Evolutionary conservation across 164 flowering plant genomes (phyloP).

Genomic region (Warburgia ugandensis): DNA sequence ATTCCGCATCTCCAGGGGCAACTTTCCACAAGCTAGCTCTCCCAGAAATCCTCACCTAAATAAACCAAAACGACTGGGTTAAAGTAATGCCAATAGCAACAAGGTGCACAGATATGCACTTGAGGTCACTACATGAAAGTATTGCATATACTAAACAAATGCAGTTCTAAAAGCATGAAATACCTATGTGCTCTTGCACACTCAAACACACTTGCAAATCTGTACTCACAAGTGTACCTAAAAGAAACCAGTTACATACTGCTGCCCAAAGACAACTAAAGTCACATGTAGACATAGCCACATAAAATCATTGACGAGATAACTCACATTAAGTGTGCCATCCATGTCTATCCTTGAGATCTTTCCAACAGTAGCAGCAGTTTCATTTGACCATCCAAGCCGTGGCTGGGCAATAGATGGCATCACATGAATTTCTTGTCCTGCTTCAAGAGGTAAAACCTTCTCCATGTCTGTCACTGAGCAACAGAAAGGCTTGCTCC

Average conservation of each 20-base stretch:
- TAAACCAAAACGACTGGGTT: not conserved
- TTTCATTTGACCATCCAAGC: constrained; percentile 96
- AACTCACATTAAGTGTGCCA: constrained; percentile 86
- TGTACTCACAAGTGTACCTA: no score
- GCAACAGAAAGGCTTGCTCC: constrained; percentile 87
- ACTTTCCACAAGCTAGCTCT: constrained; percentile 81
- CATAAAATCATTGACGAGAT: not conserved
- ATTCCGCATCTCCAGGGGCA: constrained; percentile 94
- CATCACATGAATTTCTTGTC: constrained; percentile 80
- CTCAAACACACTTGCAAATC: no score
- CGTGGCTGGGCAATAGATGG: constrained; percentile 80
- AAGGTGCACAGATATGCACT: not conserved
- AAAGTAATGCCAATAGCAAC: not conserved
- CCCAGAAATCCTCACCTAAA: constrained; percentile 72
- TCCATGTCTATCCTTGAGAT: constrained; percentile 91
- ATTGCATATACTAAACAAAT: no score
- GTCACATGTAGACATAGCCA: not conserved
- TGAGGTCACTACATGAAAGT: no score
- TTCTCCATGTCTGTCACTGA: constrained; percentile 96
- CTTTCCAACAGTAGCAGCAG: constrained; percentile 85
- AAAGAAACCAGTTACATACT: no score
- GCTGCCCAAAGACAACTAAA: no score
- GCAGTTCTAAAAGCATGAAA: no score
- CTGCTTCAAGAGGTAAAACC: constrained; percentile 79
- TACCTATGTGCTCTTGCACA: no score